Evolutionary conservation across 78 protist genomes (phyloP), one percentile per base, ranked within the genome.

Genomic region (Emiliania huxleyi): DNA sequence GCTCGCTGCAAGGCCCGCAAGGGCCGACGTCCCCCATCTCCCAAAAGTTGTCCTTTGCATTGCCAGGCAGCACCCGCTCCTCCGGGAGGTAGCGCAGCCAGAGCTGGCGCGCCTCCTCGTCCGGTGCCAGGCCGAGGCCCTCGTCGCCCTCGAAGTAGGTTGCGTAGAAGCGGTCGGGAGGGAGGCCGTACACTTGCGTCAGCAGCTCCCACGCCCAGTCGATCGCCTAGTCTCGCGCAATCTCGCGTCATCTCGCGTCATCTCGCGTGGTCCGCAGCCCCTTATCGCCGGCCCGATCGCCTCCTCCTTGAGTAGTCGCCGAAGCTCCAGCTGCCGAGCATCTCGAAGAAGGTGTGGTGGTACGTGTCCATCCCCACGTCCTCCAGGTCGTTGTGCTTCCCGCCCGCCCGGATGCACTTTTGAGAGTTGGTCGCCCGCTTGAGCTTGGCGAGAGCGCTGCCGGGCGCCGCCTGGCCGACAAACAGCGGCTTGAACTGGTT

Each of bases 341-440:
- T 99, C 94, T 99, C 99, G 90, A 99, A 99, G 95, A 99, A 98
- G 37, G 99, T 99, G 95, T 99, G 99, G 95, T 99, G 99, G 95
- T 98, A 98, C 75, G 96, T 93, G 94, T 98, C 99, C 93, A 95
- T 96, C 55, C 98, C 98, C 37, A 97, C 98, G 88, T 98, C 99
- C 69, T 97, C 99, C 37, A 98, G 96, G 91, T 98, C 99, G 94
- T 99, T 99, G 96, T 99, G 99, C 95, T 98, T 98, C 87, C 99
- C 99, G 21, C 99, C 99, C 19, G 99, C 99, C 45, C 99, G 99
- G 96, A 99, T 99, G 96, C 99, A 99, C 96, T 98, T 98, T 79
- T 99, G 99, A 43, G 97, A 91, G 97, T 98, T 98, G 79, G 87
- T 94, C 8, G 99, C 99, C 49, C 99, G 96, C 96, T 93, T 96